Base-by-base conservation (phyloP, 1,284 basidiomycete species). In the Pseudozyma sp. region DNA sequence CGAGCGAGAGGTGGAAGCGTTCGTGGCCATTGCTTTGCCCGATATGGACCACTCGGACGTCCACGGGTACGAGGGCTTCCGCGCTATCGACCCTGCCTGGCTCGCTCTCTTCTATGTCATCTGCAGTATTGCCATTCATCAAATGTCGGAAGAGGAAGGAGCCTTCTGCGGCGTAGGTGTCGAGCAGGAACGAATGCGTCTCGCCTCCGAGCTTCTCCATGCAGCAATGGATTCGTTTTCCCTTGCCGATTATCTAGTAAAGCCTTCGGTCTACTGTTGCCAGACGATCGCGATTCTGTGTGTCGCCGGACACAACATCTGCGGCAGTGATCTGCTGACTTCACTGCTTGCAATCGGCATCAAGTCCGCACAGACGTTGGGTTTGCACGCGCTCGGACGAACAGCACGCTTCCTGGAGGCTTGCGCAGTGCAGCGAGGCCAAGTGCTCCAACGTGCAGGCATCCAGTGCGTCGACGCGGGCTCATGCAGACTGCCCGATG, bases 221-320 rank as follows among this genome's bases (percentile, higher is more conserved):
- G 72, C 72, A 11, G 67, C 67, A n/a, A 70, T 70, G 62, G 71
- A 69, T 16, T 71, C 67, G 35, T 58, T 77, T 14, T 63, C 67
- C 13, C 50, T 70, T 36, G 76, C 71, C 40, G 68, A 73, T 48
- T 77, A 74, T 34, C 59, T 77, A 4, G 69, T 70, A 40, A 70
- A 71, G 49, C 76, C 76, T 8, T 70, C 68, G 1, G 45, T 75
- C 16, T 77, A 74, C 49, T 68, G 63, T 35, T 77, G 76, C 40
- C 76, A 77, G 53, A 74, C 76, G 0, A 68, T 77, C 9, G 76
- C 76, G 7, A 71, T 77, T 31, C 63, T 77, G 6, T 77, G 70
- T 42, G 76, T 77, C 11, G 66, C 66, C 13, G 76, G 76, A 31
- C 76, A 77, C 63, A 77, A 77, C 57, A 74, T 77, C 43, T 69